These are phyloP conservation scores for Tolypocladium album DNA, from an alignment of 2,329 filamentous ascomycete species.

Conservation along the genomic window DNA sequence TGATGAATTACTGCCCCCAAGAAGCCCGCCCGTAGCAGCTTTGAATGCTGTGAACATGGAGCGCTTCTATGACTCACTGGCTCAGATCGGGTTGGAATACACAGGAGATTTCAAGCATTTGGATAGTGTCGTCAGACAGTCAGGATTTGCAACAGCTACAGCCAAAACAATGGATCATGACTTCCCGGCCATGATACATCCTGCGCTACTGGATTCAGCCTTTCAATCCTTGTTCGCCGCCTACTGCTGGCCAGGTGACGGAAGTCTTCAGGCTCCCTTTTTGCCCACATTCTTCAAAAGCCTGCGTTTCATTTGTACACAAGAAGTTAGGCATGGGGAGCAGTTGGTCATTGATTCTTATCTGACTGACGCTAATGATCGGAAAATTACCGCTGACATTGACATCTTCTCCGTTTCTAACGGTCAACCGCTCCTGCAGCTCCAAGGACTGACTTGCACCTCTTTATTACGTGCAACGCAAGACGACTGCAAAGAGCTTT, in stretches of 20 bases:
- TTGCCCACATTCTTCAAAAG: not conserved
- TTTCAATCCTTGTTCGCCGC: not conserved
- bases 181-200: not conserved
- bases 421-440: not conserved
- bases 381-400: not conserved
- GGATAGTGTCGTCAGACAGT: not conserved
- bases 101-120: not conserved
- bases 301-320: not conserved
- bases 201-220: not conserved
- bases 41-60: not conserved
- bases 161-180: not conserved
- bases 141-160: not conserved
- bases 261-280: not conserved
- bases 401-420: not conserved
- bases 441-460: not conserved
- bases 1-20: not conserved
- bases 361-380: not conserved
- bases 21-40: not conserved
- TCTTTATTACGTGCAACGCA: not conserved
- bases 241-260: not conserved
- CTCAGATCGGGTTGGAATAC: not conserved
- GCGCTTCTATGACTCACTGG: not conserved
- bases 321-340: not conserved
- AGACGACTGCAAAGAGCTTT: not conserved
- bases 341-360: not conserved